Evolutionary conservation across 805 yeast genomes (phyloP), one percentile per base, ranked within the genome.

Genomic region (Nakazawaea molendinolei): DNA sequence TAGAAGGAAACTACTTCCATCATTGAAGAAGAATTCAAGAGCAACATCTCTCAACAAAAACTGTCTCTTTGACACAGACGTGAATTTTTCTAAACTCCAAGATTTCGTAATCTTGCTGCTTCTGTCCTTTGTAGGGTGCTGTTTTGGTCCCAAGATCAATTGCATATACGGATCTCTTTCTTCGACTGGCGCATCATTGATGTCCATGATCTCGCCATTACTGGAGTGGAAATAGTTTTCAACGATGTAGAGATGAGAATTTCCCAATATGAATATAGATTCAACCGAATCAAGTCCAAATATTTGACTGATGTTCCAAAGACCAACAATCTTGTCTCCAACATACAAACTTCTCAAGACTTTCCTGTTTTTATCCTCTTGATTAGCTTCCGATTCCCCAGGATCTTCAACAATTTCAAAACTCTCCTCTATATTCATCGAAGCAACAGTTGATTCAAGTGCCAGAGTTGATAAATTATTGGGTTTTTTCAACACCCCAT

Each of bases 21-120:
- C 77, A 18, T 69, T 68, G 52, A 85, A 83, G 43, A 84, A 78
- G 49, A 86, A 56, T 49, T 86, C 95, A 23, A 86, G 51, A 0
- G 92, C 95, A 30, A 82, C 83, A 55, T 86, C 94, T 38, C 95
- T 61, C 12, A 86, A 60, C 14, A 86, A 54, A 48, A 86, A 86
- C 25, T 81, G 86, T 34, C 95, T 60, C 44, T 82, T 84, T 3
- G 86, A 76, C 9, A 80, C 73, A 4, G 81, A 76, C 0, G 76
- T 71, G 14, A 87, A 50, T 29, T 71, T 72, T 5, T 63, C 63
- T 15, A 82, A 46, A 17, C 71, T 67, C 92, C 94, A 85, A 10
- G 67, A 58, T 42, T 67, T 67, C 1, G 73, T 63, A 51, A 46
- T 79, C 84, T 1, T 54, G 43, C 13, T 42, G 41, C 9, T 50